Percentiles rank a stretch among this genome's conserved stretches.
Evolutionary conservation across 2,329 filamentous ascomycete genomes (phyloP).

Genomic region (Exophiala aquamarina): DNA sequence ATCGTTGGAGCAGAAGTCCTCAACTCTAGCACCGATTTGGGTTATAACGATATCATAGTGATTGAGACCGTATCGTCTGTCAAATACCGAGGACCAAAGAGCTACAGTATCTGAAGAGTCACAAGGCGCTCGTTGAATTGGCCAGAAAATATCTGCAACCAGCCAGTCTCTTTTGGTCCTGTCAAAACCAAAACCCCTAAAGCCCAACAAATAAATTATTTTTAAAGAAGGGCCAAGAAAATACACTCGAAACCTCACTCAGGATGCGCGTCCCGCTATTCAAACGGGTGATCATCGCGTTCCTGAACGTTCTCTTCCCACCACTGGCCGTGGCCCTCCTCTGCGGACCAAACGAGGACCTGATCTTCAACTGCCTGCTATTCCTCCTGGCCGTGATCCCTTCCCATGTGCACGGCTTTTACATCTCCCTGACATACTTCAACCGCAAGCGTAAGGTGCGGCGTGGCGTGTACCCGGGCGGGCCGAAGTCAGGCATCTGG

Average conservation of each 20-base stretch:
- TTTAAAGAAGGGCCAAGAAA: background rate
- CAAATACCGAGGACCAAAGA: too few species aligned
- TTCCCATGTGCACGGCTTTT: conserved; percentile 43
- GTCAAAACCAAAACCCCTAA: too few species aligned
- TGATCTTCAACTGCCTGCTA: conserved; percentile 38
- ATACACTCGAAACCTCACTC: background rate
- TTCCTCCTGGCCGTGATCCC: conserved; percentile 43
- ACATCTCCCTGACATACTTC: conserved; percentile 41
- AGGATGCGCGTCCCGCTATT: conserved; percentile 27
- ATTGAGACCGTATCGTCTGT: too few species aligned
- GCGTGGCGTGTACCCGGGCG: conserved; percentile 39
- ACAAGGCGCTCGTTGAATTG: too few species aligned
- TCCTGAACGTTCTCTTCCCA: conserved; percentile 43
- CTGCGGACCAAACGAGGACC: conserved; percentile 36
- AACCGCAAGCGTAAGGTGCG: conserved; percentile 38
- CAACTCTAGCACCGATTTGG: too few species aligned
- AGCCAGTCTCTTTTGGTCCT: too few species aligned
- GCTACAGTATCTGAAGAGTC: too few species aligned
- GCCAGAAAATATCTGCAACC: too few species aligned
- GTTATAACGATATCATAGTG: too few species aligned
- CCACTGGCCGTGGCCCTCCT: conserved; percentile 39
- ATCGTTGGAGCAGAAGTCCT: too few species aligned
- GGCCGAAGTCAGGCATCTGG: conserved; percentile 35
- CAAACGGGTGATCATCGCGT: conserved; percentile 36
- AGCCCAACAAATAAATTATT: background rate